phyloP scores from a whole-genome alignment of 2,329 filamentous ascomycete genomes.

The Alternaria consortialis region DNA sequence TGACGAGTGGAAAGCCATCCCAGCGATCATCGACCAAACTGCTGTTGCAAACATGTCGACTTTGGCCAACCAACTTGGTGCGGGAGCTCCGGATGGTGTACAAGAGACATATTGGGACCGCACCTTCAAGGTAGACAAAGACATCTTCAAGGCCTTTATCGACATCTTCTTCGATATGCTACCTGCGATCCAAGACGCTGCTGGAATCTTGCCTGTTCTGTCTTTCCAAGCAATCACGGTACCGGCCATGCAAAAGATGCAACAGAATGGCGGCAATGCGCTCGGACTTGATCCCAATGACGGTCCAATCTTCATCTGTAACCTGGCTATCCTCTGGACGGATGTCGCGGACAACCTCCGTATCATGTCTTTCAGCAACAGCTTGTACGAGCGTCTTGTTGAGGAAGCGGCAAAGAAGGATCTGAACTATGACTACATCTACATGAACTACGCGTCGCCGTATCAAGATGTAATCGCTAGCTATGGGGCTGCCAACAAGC shows the following conservation, averaged over 20 bases:
- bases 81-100: conserved; percentile 19
- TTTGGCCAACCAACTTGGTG: conserved; percentile 31
- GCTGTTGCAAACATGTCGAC: conserved; percentile 32
- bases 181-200: conserved; percentile 29
- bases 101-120: conserved; percentile 42
- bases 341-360: conserved; percentile 31
- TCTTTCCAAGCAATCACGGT: conserved; percentile 43
- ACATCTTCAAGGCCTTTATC: conserved; percentile 27
- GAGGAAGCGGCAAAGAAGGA: conserved; percentile 22
- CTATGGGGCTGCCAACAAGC: conserved; percentile 53
- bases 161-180: conserved; percentile 37
- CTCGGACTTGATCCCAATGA: conserved; percentile 35
- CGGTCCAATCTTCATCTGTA: conserved; percentile 35
- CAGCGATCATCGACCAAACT: conserved; percentile 35
- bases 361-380: conserved; percentile 33
- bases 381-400: conserved; percentile 23
- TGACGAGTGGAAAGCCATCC: conserved; percentile 38
- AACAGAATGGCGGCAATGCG: conserved; percentile 42
- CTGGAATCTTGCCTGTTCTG: conserved; percentile 32
- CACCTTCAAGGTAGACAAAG: conserved; percentile 35
- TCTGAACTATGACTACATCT: conserved; percentile 43
- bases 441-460: conserved; percentile 59
- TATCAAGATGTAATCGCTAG: conserved; percentile 54
- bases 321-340: conserved; percentile 36
- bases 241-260: conserved; percentile 33